Evolutionary conservation across 139 green algal genomes (phyloP).

Genomic region (Yamagishiella unicocca): DNA sequence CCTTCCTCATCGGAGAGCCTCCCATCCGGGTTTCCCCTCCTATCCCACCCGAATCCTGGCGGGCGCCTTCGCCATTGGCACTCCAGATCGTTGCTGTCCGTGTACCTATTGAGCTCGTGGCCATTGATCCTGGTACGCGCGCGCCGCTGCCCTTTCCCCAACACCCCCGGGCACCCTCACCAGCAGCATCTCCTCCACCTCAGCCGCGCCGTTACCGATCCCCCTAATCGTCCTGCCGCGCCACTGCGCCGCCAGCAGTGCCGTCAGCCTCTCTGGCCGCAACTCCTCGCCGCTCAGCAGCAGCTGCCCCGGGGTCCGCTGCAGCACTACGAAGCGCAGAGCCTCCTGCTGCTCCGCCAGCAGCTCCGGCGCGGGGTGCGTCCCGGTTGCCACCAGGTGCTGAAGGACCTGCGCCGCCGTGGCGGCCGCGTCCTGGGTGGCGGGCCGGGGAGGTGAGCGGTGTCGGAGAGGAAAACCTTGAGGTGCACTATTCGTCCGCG

Average conservation of each 20-base stretch:
- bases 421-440: too few species aligned
- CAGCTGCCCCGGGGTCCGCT: background rate
- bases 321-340: background rate
- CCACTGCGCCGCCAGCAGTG: background rate
- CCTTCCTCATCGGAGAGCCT: too few species aligned
- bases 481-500: too few species aligned
- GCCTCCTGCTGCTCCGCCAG: background rate
- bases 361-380: constrained; percentile 6
- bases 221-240: background rate
- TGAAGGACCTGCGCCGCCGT: background rate
- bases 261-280: background rate
- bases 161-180: background rate
- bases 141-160: background rate
- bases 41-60: too few species aligned
- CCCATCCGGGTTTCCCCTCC: too few species aligned
- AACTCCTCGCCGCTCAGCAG: background rate
- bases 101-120: too few species aligned
- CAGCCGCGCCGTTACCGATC: background rate
- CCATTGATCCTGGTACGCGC: too few species aligned
- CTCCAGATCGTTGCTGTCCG: too few species aligned
- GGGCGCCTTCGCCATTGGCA: too few species aligned
- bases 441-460: too few species aligned
- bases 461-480: too few species aligned
- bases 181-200: constrained; percentile 7
- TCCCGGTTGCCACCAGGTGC: background rate